Evolutionary conservation across 805 yeast species (phyloP), one percentile per base, ranked within the genome.

Genomic region (Kluyveromyces dobzhanskii): DNA sequence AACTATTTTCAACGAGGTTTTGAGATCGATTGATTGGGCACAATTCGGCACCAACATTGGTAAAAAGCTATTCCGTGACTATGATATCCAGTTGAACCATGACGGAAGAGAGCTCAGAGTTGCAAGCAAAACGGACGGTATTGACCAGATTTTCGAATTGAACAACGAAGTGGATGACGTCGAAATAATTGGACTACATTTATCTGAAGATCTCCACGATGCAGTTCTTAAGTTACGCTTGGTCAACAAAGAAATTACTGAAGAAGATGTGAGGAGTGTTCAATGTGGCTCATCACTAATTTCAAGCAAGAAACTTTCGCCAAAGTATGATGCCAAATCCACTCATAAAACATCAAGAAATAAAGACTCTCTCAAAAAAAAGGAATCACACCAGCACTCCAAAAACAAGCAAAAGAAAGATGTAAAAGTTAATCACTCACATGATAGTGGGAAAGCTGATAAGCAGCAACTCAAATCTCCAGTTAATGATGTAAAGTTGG

Each of bases 61-160:
- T 16, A 51, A 51, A 24, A 43, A 50, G n/a, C 28, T 41, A 9
- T 58, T 51, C 32, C 47, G 45, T 33, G 61, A 56, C 38, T 57
- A 54, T 32, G 49, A 45, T 18, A 41, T 58, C 19, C 59, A 57
- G 32, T 38, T 57, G 35, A 46, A 46, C 24, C 51, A 51, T 37
- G 45, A 48, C 36, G 58, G 61, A 29, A 46, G 43, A 18, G 49
- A 45, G 30, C 37, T 56, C n/a, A 32, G 40, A 16, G 40, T 55
- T 9, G 17, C 38, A 13, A 56, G 60, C 35, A 41, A 37, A 4
- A 44, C 24, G 23, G 60, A 56, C 41, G 35, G 39, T 4, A 33
- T 54, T 4, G 32, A 44, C 11, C 50, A 50, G 38, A 44, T 45
- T 5, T 46, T 54, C 30, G 41, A 45, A 19, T 47, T 54, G 19